Conservation (phyloP, 2,329 filamentous ascomycete genomes). For the Aspergillus viridinutans region DNA sequence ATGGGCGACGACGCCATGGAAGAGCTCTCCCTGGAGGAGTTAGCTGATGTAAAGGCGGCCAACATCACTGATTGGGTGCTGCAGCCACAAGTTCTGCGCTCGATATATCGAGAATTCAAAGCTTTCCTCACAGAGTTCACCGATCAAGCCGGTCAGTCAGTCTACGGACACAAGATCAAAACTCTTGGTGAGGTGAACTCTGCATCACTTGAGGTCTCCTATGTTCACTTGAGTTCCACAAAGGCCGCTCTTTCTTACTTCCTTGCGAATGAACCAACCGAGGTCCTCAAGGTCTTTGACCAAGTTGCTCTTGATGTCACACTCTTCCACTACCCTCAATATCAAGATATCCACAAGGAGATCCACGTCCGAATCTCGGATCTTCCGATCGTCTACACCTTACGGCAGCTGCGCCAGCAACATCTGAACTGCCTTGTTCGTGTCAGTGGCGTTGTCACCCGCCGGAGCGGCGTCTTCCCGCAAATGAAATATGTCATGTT, state of each 20-base stretch:
- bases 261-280: slow-evolving; percentile 89
- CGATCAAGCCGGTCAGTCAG: slow-evolving; percentile 80
- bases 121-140: slow-evolving; percentile 95
- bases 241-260: slow-evolving; percentile 96
- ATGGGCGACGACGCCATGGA: slow-evolving; percentile 94
- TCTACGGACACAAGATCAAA: slow-evolving; percentile 90
- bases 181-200: slow-evolving; percentile 97
- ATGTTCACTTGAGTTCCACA: slow-evolving; percentile 81
- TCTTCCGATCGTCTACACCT: slow-evolving; percentile 87
- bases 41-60: slow-evolving; percentile 88
- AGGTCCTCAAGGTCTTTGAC: slow-evolving; percentile 93
- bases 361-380: slow-evolving; percentile 97
- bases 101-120: slow-evolving; percentile 95
- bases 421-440: slow-evolving; percentile 94
- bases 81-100: slow-evolving; percentile 81
- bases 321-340: slow-evolving; percentile 92
- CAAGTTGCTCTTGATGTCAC: slow-evolving; percentile 96
- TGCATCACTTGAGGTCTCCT: slow-evolving; percentile 93
- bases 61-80: slow-evolving; percentile 95
- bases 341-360: slow-evolving; percentile 94
- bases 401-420: slow-evolving; percentile 89
- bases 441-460: slow-evolving; percentile 91
- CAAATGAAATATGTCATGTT: slow-evolving; percentile 99
- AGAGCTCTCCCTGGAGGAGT: slow-evolving; percentile 83
- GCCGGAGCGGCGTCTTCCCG: slow-evolving; percentile 90